Percentiles rank a stretch among this genome's conserved stretches.
Evolutionary conservation across 1,284 basidiomycete genomes (phyloP).

Genomic region (Ustilago loliicola): DNA sequence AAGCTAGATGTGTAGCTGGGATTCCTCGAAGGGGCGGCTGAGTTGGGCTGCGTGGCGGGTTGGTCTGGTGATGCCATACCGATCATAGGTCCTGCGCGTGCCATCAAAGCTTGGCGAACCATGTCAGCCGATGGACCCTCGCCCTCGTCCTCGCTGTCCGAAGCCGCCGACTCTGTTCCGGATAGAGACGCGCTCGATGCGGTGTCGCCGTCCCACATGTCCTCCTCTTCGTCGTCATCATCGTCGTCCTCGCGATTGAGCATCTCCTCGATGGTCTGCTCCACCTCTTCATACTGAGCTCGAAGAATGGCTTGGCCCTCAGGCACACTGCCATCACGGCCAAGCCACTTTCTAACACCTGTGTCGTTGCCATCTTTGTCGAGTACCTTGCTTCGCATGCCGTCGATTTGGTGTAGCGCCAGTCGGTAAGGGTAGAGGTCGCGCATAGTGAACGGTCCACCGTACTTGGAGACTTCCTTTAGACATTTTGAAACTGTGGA

Average conservation of each 20-base stretch:
- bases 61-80: conserved; percentile 40
- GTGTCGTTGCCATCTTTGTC: conserved; percentile 74
- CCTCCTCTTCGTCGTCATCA: conserved; percentile 65
- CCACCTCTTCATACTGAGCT: conserved; percentile 95
- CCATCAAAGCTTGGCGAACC: conserved; percentile 47
- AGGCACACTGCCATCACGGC: conserved; percentile 82
- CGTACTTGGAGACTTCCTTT: conserved; percentile 96
- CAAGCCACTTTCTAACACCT: conserved; percentile 62
- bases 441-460: conserved; percentile 92
- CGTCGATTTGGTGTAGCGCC: conserved; percentile 94
- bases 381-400: conserved; percentile 89
- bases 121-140: conserved; percentile 43
- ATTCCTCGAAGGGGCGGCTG: conserved; percentile 31
- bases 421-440: conserved; percentile 98
- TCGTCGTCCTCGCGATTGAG: conserved; percentile 69
- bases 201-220: conserved; percentile 46
- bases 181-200: conserved; percentile 45
- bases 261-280: conserved; percentile 83
- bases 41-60: conserved; percentile 36
- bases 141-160: conserved; percentile 45
- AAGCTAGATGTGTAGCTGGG: conserved; percentile 36
- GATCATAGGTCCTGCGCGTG: conserved; percentile 36
- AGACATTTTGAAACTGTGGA: conserved; percentile 79
- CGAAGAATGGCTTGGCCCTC: conserved; percentile 97
- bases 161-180: conserved; percentile 39